Conservation (phyloP, 2,329 filamentous ascomycete species). For the Simplicillium sp. region DNA sequence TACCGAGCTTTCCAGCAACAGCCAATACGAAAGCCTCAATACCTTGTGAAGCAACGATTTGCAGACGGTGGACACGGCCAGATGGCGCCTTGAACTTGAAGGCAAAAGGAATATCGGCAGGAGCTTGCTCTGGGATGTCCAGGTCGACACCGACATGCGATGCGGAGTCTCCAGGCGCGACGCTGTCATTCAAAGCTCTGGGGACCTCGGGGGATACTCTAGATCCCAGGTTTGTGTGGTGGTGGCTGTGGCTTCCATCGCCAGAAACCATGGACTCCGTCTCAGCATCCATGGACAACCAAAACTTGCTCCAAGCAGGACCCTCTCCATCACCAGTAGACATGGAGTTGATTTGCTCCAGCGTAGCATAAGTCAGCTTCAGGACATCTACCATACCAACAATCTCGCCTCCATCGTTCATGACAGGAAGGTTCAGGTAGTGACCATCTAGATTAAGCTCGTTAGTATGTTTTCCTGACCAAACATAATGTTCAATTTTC, state of each 20-base stretch:
- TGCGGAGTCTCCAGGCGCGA: conserved; percentile 87
- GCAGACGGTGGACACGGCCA: conserved; percentile 85
- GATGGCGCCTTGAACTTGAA: conserved; percentile 99
- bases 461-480: conserved; percentile 6
- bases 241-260: conserved; percentile 67
- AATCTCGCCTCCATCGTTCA: conserved; percentile 95
- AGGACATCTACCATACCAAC: conserved; percentile 99
- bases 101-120: conserved; percentile 72
- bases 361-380: conserved; percentile 93
- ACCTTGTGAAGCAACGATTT: conserved; percentile 72
- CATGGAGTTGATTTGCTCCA: conserved; percentile 98
- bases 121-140: conserved; percentile 40
- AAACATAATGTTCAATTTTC: neutral
- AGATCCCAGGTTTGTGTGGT: conserved; percentile 53
- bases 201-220: conserved; percentile 72
- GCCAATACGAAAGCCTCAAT: conserved; percentile 68
- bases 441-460: conserved; percentile 65
- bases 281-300: conserved; percentile 90
- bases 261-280: conserved; percentile 95
- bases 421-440: conserved; percentile 95
- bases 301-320: conserved; percentile 99
- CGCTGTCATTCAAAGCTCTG: conserved; percentile 69
- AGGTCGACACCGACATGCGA: conserved; percentile 77
- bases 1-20: conserved; percentile 76
- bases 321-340: conserved; percentile 80